Base-by-base conservation (phyloP, 2,329 filamentous ascomycete genomes). In the Cordyceps cateniannulata region DNA sequence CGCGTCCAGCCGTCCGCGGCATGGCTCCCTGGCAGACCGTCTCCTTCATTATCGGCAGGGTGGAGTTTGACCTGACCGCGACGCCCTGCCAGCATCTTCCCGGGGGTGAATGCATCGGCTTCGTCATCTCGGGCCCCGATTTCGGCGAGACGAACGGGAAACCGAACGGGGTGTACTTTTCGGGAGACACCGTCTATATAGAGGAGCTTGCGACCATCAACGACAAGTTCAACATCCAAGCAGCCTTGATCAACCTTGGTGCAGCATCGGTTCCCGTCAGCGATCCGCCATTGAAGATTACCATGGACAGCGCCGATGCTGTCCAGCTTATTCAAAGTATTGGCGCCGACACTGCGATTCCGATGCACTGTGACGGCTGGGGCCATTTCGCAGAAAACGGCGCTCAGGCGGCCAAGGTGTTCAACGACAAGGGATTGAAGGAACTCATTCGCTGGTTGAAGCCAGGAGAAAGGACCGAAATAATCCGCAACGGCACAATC, bases 281-380 rank as follows among this genome's bases (percentile, higher is more conserved):
- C 8, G 63, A 61, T 1, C 70, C 70, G 1, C 66, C 67, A 1
- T 40, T 75, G 16, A 68, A 74, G 61, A 75, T 79, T 32, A 80
- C 77, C 1, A 75, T 80, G 74, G 77, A 74, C 63, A 77, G 77
- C 0, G 72, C 70, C 60, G 67, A 78, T 40, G 78, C 69, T 1
- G 74, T 72, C 5, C 62, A 62, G 44, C 66, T 81, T 10, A 71
- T 77, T 53, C 68, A 70, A 0, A 74, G 74, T 3, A 67, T 80
- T 12, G 67, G 68, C 18, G 75, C 75, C 0, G 77, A 80, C 50
- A 59, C 73, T 2, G 62, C 80, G 12, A 71, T 81, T 2, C 78
- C 77, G 0, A 76, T 82, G 73, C 78, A 81, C 61, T 81, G 70
- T 59, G 77, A 81, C 53, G 70, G 69, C 1, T 81, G 78, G 78